These are phyloP conservation scores for Avena sativa DNA, from an alignment of 176 grass and related monocot genomes.

Conservation along the genomic window DNA sequence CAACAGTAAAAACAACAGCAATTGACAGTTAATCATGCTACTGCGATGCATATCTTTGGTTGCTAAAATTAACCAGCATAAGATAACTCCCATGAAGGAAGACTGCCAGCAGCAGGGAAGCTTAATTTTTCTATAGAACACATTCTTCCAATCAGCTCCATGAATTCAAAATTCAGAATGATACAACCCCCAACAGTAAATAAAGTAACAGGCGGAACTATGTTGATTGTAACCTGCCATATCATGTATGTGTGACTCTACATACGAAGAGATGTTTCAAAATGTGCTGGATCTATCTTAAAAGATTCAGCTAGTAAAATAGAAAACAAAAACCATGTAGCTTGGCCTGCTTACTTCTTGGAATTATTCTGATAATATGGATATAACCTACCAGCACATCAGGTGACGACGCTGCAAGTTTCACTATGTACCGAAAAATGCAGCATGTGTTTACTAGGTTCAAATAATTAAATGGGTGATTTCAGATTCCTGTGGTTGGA, in stretches of 20 bases:
- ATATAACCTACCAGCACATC: constrained; percentile 25
- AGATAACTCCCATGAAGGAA: constrained; percentile 34
- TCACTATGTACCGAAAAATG: not conserved
- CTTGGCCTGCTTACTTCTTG: constrained; percentile 23
- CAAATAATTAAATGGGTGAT: constrained; percentile 4
- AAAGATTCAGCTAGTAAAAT: constrained; percentile 21
- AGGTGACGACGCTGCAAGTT: constrained; percentile 26
- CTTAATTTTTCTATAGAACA: constrained; percentile 29
- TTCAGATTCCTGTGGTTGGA: not conserved
- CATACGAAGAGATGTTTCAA: not conserved
- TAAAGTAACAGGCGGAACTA: constrained; percentile 7
- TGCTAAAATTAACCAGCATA: constrained; percentile 27
- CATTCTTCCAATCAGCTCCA: constrained; percentile 15
- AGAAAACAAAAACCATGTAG: constrained; percentile 27
- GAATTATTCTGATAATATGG: constrained; percentile 12
- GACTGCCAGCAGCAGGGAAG: constrained; percentile 14
- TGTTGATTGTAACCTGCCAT: constrained; percentile 7
- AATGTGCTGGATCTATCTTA: constrained; percentile 5
- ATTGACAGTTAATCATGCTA: constrained; percentile 40
- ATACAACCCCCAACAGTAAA: not conserved
- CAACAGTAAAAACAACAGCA: constrained; percentile 47
- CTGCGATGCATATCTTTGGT: constrained; percentile 39
- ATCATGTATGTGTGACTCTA: not conserved
- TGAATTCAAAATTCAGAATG: constrained; percentile 8
- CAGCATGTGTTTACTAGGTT: constrained; percentile 9